Base-by-base conservation (phyloP, 2,329 filamentous ascomycete species). In the Aspergillus melleus region DNA sequence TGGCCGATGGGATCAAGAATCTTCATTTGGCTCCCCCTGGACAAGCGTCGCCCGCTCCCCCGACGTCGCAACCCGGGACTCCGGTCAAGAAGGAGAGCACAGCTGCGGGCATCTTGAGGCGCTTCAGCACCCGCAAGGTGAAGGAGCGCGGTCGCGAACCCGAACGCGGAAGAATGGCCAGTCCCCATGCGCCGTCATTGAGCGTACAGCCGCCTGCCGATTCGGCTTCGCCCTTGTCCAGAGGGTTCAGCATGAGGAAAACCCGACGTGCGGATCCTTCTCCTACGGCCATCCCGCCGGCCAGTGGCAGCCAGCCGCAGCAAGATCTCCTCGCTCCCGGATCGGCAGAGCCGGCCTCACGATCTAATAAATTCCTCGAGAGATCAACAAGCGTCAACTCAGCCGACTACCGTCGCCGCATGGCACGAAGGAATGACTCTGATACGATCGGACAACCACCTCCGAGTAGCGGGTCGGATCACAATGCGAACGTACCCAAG, bases 371-470 rank as follows among this genome's bases (percentile, higher is more conserved):
- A 66, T 88, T 87, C 10, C 80, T 97, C 19, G 91, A 91, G 39
- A 86, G 94, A 63, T 96, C 92, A 6, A 92, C 94, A 9, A 97
- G 93, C 71, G 93, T 97, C 57, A 96, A 93, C 70, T 95, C 91
- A 2, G 91, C 89, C 29, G 92, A 96, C 63, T 87, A 91, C 61
- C 85, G 91, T 62, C 82, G 73, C 50, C 74, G 90, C 61, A 86
- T 86, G 52, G 80, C 81, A 52, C 80, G 84, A 60, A 78, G 85
- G 65, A 83, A 80, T 50, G 81, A 80, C 44, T 80, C 81, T 2
- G 86, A 88, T 58, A 78, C 79, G 29, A 73, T 82, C 42, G 83
- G 86, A 61, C 89, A 92, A 20, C 86, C 89, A 29, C 89, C 90
- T 11, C 82, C 85, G 8, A 91, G 90, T 0, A 94, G 90, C 72